Conservation (phyloP, 495 filamentous ascomycete species). For the Neurospora sp. region DNA sequence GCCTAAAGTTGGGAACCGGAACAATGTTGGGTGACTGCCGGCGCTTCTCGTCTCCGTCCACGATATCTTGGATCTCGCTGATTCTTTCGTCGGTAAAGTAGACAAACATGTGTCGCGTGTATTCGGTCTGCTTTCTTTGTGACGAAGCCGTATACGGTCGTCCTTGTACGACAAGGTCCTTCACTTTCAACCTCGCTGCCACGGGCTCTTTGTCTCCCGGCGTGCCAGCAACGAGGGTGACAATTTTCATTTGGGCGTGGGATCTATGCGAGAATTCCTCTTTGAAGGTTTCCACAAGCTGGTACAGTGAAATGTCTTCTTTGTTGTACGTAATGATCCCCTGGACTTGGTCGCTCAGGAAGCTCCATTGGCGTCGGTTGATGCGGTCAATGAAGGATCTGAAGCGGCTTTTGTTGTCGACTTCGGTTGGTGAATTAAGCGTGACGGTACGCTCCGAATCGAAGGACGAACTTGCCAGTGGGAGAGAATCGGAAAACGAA, state of each 20-base stretch:
- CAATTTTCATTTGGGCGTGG: conserved; percentile 8
- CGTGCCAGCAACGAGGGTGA: conserved; percentile 9
- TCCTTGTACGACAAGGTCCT: neutral
- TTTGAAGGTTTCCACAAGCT: conserved; percentile 12
- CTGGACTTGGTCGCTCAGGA: conserved; percentile 6
- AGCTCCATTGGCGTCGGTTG: conserved; percentile 11
- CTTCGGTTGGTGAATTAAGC: conserved; percentile 1
- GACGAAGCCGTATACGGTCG: neutral
- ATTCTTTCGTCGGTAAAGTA: conserved; percentile 17
- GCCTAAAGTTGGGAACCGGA: conserved; percentile 1
- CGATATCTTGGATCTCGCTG: conserved; percentile 11
- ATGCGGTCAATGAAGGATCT: conserved; percentile 11
- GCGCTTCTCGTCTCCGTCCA: conserved; percentile 10
- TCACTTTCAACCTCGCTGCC: conserved; percentile 8
- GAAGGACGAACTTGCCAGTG: neutral
- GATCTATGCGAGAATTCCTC: conserved; percentile 9
- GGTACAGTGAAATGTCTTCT: conserved; percentile 12
- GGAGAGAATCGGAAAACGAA: neutral
- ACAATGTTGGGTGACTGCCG: conserved; percentile 7
- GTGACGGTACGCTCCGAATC: neutral
- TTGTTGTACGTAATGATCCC: conserved; percentile 13
- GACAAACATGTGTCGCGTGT: conserved; percentile 12
- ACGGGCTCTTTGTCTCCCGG: neutral
- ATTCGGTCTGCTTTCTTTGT: conserved; percentile 1
- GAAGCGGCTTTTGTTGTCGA: conserved; percentile 9